Evolutionary conservation across 1,139 yeast genomes (phyloP).

Genomic region (Geotrichum bryndzae): DNA sequence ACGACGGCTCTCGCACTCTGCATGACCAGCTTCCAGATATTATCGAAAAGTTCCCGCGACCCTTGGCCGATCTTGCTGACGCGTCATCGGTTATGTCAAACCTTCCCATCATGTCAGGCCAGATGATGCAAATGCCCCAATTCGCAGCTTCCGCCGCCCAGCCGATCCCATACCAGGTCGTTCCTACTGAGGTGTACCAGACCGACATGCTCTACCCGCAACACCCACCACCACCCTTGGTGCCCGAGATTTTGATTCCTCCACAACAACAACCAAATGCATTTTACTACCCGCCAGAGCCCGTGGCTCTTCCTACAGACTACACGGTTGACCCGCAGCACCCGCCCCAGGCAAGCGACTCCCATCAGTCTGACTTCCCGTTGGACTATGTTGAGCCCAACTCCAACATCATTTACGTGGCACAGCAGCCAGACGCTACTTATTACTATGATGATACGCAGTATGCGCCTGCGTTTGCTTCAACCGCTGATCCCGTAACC

Average conservation of each 20-base stretch:
- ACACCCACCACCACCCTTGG: not conserved
- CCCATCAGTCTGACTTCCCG: constrained; percentile 13
- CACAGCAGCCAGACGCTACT: not conserved
- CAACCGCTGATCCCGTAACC: constrained; percentile 1
- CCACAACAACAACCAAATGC: not conserved
- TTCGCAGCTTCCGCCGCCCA: not conserved
- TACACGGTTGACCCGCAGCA: not conserved
- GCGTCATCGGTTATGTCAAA: constrained; percentile 26
- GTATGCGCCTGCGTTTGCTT: not conserved
- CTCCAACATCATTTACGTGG: not conserved
- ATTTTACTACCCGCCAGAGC: not conserved
- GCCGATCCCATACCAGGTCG: not conserved
- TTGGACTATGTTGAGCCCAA: constrained; percentile 13
- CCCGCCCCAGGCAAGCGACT: not conserved
- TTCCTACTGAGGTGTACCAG: not conserved
- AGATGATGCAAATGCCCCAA: constrained; percentile 11
- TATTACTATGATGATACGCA: not conserved
- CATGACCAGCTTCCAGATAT: constrained; percentile 35
- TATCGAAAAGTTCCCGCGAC: constrained; percentile 30
- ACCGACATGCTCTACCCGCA: not conserved
- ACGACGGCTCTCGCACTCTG: constrained; percentile 36
- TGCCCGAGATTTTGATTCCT: not conserved
- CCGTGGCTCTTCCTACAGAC: not conserved
- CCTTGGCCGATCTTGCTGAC: constrained; percentile 33
- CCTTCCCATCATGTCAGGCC: constrained; percentile 12